Percentiles rank a stretch among this genome's conserved stretches.
phyloP scores from a whole-genome alignment of 257 asterid species.

The Nicotiana tabacum region DNA sequence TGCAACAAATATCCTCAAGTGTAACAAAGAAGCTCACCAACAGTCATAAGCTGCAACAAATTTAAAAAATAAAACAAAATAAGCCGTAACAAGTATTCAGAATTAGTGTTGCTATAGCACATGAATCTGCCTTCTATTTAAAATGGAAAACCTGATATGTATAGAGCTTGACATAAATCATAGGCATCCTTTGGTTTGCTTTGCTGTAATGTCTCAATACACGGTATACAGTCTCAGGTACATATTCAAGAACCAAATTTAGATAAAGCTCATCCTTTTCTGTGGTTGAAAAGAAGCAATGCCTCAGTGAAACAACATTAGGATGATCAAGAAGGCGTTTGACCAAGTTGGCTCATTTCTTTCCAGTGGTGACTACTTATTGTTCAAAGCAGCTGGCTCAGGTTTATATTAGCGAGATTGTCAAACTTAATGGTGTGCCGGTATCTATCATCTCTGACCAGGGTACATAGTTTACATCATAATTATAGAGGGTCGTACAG shows the following conservation, averaged over 20 bases:
- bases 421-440: too few relatives aligned
- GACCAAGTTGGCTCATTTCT: too few relatives aligned
- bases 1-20: neutral
- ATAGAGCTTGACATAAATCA: conserved; percentile 24
- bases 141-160: conserved; percentile 20
- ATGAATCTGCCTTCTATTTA: neutral
- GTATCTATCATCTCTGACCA: too few relatives aligned
- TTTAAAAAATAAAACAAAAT: neutral
- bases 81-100: neutral
- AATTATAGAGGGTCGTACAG: too few relatives aligned
- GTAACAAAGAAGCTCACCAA: neutral
- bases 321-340: conserved; percentile 26
- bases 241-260: conserved; percentile 28
- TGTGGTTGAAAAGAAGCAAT: conserved; percentile 28
- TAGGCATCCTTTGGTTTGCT: conserved; percentile 23
- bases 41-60: neutral
- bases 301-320: conserved; percentile 23
- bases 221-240: conserved; percentile 22
- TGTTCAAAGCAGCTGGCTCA: too few relatives aligned
- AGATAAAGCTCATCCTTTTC: conserved; percentile 24
- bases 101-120: neutral
- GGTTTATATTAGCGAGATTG: too few relatives aligned
- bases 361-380: too few relatives aligned
- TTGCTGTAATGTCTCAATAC: conserved; percentile 23
- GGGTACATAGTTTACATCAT: too few relatives aligned